Conservation (phyloP, 2,329 filamentous ascomycete genomes). For the Scytalidium lignicola region DNA sequence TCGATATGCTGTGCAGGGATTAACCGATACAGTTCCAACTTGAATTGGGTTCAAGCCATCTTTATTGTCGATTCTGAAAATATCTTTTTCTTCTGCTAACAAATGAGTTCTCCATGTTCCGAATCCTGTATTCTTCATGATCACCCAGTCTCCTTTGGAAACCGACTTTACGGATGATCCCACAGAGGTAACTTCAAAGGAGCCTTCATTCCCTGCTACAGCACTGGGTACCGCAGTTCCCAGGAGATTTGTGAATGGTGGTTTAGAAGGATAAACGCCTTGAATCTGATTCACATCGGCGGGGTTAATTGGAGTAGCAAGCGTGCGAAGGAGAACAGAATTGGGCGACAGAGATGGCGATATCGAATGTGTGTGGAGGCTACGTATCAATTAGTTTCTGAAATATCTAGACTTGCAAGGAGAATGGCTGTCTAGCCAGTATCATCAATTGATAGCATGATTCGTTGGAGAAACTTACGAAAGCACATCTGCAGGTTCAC, state of each 20-base stretch:
- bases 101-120: conserved; percentile 96
- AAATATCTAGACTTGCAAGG: neutral
- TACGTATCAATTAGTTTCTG: conserved; percentile 23
- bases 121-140: conserved; percentile 76
- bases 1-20: conserved; percentile 90
- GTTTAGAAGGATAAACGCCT: conserved; percentile 87
- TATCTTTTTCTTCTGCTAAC: conserved; percentile 52
- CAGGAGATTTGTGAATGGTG: conserved; percentile 68
- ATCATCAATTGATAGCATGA: neutral
- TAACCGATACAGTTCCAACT: conserved; percentile 83
- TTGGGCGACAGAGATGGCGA: conserved; percentile 63
- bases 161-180: conserved; percentile 51
- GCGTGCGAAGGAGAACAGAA: conserved; percentile 74
- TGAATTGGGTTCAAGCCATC: conserved; percentile 69
- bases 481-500: conserved; percentile 68
- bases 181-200: conserved; percentile 77
- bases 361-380: conserved; percentile 71
- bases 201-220: conserved; percentile 84
- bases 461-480: conserved; percentile 41
- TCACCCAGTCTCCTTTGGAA: conserved; percentile 83
- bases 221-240: conserved; percentile 73
- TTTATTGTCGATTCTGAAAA: conserved; percentile 67
- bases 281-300: conserved; percentile 98
- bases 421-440: neutral
- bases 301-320: conserved; percentile 90